phyloP scores from a whole-genome alignment of 768 basidiomycete genomes.

The Amanita exitialis region DNA sequence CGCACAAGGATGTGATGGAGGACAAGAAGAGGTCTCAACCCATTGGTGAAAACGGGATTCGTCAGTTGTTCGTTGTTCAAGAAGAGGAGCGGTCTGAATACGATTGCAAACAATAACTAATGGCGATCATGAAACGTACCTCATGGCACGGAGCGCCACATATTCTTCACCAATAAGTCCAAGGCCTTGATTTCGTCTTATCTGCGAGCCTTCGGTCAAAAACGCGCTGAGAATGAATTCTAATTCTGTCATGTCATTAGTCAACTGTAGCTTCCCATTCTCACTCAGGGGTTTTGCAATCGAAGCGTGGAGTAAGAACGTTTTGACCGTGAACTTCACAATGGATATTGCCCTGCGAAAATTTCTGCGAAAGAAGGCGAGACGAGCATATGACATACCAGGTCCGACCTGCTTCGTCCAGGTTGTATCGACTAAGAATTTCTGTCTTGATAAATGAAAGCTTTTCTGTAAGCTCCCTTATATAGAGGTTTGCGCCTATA shows the following conservation, averaged over 20 bases:
- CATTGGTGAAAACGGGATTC: slow-evolving; percentile 53
- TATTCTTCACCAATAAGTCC: slow-evolving; percentile 84
- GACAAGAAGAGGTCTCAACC: slow-evolving; percentile 80
- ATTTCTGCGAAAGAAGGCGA: not conserved
- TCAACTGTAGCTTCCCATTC: slow-evolving; percentile 87
- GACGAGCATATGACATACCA: slow-evolving; percentile 47
- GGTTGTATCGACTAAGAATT: slow-evolving; percentile 55
- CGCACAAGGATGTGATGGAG: slow-evolving; percentile 90
- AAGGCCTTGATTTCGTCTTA: slow-evolving; percentile 55
- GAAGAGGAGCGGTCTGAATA: slow-evolving; percentile 74
- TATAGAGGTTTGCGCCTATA: slow-evolving; percentile 73
- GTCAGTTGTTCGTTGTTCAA: slow-evolving; percentile 69
- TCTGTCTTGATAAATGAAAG: slow-evolving; percentile 73
- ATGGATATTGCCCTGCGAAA: slow-evolving; percentile 48
- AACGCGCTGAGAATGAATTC: slow-evolving; percentile 89
- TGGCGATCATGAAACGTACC: slow-evolving; percentile 36
- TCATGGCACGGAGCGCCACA: slow-evolving; percentile 71
- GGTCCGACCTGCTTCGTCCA: slow-evolving; percentile 61
- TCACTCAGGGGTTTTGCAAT: slow-evolving; percentile 89
- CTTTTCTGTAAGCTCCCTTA: slow-evolving; percentile 89
- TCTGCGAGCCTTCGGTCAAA: slow-evolving; percentile 44
- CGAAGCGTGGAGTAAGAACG: slow-evolving; percentile 90
- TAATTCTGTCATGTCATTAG: slow-evolving; percentile 92
- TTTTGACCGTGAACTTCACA: slow-evolving; percentile 70
- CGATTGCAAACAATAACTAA: not conserved